Evolutionary conservation across 345 rosid species (phyloP).

Genomic region (Salix caprea): DNA sequence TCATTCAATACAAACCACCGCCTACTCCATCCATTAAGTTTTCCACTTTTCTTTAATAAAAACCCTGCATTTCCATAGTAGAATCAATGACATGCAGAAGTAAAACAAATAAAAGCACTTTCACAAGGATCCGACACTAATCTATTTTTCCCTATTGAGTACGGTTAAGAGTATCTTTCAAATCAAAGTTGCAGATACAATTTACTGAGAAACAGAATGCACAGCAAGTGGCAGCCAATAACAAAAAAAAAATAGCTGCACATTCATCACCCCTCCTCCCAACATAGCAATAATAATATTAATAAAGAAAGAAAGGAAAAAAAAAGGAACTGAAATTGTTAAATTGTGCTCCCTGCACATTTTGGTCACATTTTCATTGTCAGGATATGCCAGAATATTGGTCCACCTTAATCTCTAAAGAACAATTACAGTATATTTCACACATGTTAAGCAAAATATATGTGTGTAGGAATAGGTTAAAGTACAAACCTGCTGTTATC

Average conservation of each 20-base stretch:
- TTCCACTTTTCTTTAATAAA: conserved; percentile 86
- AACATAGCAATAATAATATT: neutral
- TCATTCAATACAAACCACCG: conserved; percentile 97
- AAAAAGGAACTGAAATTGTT: neutral
- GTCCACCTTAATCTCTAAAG: neutral
- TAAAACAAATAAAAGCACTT: neutral
- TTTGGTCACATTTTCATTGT: neutral
- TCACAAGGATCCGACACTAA: neutral
- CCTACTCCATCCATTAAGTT: conserved; percentile 86
- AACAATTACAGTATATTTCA: neutral
- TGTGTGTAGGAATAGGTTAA: neutral
- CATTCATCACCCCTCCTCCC: neutral
- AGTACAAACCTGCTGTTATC: conserved; percentile 80
- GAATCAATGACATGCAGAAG: neutral
- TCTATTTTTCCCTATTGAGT: neutral
- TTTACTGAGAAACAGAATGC: neutral
- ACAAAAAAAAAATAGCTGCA: neutral
- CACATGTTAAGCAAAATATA: neutral
- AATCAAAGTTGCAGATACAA: neutral
- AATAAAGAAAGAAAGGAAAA: neutral
- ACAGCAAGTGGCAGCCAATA: neutral
- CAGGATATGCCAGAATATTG: neutral
- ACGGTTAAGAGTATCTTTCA: no score
- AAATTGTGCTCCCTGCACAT: neutral
- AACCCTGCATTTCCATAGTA: conserved; percentile 53